These are phyloP conservation scores for Gonium pectorale DNA, from an alignment of 139 green algal genomes.

Conservation along the genomic window DNA sequence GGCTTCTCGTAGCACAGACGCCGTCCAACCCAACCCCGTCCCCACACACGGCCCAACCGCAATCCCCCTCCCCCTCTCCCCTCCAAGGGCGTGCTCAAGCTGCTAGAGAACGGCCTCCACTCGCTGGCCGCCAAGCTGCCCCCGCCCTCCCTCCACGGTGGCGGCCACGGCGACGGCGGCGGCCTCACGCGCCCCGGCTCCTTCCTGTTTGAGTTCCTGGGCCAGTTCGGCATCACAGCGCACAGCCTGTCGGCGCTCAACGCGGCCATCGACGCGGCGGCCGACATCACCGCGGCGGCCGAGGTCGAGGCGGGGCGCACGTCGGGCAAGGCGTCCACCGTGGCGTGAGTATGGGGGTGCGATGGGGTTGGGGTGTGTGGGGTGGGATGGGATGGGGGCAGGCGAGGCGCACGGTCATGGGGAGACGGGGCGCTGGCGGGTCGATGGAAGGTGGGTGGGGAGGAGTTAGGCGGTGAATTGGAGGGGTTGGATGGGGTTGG, in stretches of 20 bases:
- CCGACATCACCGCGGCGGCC: conserved; percentile 31
- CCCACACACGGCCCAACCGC: neutral
- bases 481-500: too few species aligned
- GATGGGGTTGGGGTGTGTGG: neutral
- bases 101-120: conserved; percentile 54
- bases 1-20: too few species aligned
- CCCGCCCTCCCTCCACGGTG: neutral
- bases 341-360: conserved; percentile 32
- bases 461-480: too few species aligned
- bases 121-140: conserved; percentile 32
- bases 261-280: conserved; percentile 52
- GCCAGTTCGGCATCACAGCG: conserved; percentile 50
- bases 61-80: neutral
- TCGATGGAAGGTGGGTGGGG: too few species aligned
- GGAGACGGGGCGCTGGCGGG: too few species aligned
- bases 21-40: too few species aligned
- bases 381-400: neutral
- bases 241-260: conserved; percentile 49
- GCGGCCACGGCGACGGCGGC: conserved; percentile 1
- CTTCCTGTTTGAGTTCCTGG: conserved; percentile 70
- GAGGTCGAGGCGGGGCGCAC: conserved; percentile 42
- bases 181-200: conserved; percentile 60
- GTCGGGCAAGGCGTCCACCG: conserved; percentile 24
- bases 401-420: too few species aligned
- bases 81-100: conserved; percentile 51